Evolutionary conservation across 1,284 basidiomycete species (phyloP), one percentile per base, ranked within the genome.

Genomic region (Fomitopsis pinicola): DNA sequence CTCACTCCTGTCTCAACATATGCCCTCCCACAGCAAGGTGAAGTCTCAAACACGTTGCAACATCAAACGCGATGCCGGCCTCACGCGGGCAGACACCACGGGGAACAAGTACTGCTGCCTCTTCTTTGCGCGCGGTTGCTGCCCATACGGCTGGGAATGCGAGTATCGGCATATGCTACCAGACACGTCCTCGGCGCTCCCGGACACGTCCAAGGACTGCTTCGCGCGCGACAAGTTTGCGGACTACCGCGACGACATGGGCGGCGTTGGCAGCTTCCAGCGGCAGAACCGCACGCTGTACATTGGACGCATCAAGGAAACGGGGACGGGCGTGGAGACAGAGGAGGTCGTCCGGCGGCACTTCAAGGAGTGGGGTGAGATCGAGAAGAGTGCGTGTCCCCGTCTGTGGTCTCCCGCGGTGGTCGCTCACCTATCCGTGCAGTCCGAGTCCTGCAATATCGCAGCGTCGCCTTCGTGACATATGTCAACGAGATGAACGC

Each of bases 191-290:
- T 78, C 81, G 61, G 81, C 86, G 28, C 79, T 96, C 7, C 92
- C 94, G 0, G 96, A 98, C 75, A 89, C 91, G 54, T 95, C 95
- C 5, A 92, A 95, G 72, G 97, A 99, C 75, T 95, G 95, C 73
- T 99, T 99, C 72, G 95, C 95, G 0, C 83, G 97, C 59, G 95
- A 98, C 79, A 98, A 98, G 78, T 97, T 98, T 75, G 82, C 95
- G 1, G 95, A 96, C 74, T 99, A 98, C 77, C 82, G 97, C 66
- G 97, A 99, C 74, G 97, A 99, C 76, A 99, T 99, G 97, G 97
- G 97, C 68, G 97, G 97, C 74, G 97, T 98, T 28, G 97, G 97
- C 22, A 94, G 92, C 59, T 98, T 99, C 77, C 92, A 91, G 71
- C 80, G 95, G 45, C 88, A 95, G 73, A 99, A 99, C 74, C 80